phyloP scores from a whole-genome alignment of 805 yeast genomes.

The Hanseniaspora singularis region DNA sequence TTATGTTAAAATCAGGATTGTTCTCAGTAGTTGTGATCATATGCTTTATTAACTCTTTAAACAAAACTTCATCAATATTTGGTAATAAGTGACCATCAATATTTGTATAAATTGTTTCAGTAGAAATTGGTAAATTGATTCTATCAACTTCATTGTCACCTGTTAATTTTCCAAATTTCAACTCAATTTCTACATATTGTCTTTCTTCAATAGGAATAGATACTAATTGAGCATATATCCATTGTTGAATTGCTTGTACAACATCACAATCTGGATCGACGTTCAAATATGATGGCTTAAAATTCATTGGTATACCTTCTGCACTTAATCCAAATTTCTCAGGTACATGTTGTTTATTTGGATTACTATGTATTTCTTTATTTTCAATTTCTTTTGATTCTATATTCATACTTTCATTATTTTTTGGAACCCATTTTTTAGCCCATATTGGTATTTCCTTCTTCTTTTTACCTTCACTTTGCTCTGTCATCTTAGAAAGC shows the following conservation, averaged over 20 bases:
- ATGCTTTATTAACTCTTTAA: conserved; percentile 43
- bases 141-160: conserved; percentile 52
- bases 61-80: conserved; percentile 53
- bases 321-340: conserved; percentile 17
- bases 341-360: conserved; percentile 14
- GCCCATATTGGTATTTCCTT: conserved; percentile 74
- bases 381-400: too few species aligned
- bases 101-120: conserved; percentile 54
- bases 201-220: conserved; percentile 46
- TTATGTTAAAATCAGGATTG: conserved; percentile 34
- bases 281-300: conserved; percentile 40
- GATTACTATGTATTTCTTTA: too few species aligned
- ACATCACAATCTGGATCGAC: conserved; percentile 70
- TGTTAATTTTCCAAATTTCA: conserved; percentile 61
- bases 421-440: conserved; percentile 48
- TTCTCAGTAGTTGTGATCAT: conserved; percentile 39
- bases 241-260: conserved; percentile 69
- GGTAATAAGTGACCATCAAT: conserved; percentile 48
- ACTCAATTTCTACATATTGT: conserved; percentile 56
- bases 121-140: conserved; percentile 50
- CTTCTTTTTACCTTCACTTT: conserved; percentile 40
- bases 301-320: conserved; percentile 26
- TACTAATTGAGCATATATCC: conserved; percentile 74
- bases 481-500: conserved; percentile 20
- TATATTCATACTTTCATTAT: too few species aligned